Evolutionary conservation across 2,329 filamentous ascomycete genomes (phyloP), one percentile per base, ranked within the genome.

Genomic region (Cladophialophora carrionii): DNA sequence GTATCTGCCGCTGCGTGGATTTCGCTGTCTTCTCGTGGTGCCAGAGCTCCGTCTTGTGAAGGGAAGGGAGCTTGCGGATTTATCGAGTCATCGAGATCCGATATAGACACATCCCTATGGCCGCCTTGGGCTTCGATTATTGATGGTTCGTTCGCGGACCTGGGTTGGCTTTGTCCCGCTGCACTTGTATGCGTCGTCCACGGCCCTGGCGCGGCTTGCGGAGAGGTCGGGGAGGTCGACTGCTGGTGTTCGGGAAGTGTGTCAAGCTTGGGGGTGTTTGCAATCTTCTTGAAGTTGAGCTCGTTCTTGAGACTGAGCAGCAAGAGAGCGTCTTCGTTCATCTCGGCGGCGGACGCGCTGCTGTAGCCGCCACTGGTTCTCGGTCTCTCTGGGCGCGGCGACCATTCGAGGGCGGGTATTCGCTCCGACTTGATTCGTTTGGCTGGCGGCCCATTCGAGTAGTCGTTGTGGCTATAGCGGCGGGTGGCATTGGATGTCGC

Each of bases 391-490:
- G 64, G 68, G 68, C 60, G 68, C 64, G 63, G 71, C 72, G 63
- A 73, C 72, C 69, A 73, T 72, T 68, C 74, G 68, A 49, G 81
- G 29, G 81, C 80, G 17, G 79, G 77, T 58, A 83, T 76, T 70
- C 83, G 79, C 71, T 87, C 86, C 51, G 86, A 88, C 68, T 85
- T 83, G 56, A 84, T 81, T 49, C 87, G 82, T 75, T 88, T 88
- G 22, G 84, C 76, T 3, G 85, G 85, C 54, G 84, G 80, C 71
- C 86, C 81, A 55, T 76, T 72, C 24, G 73, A 68, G 49, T 69
- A 69, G 34, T 74, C 75, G 52, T 71, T 65, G 49, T 73, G 65
- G 67, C 65, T 64, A 48, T 62, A 70, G 41, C 74, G 73, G 52
- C 69, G 71, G 56, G 71, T 63, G 55, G 71, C 64, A 56, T 77